These are phyloP conservation scores for Erysiphe pisi DNA, from an alignment of 2,329 filamentous ascomycete genomes.

Conservation along the genomic window DNA sequence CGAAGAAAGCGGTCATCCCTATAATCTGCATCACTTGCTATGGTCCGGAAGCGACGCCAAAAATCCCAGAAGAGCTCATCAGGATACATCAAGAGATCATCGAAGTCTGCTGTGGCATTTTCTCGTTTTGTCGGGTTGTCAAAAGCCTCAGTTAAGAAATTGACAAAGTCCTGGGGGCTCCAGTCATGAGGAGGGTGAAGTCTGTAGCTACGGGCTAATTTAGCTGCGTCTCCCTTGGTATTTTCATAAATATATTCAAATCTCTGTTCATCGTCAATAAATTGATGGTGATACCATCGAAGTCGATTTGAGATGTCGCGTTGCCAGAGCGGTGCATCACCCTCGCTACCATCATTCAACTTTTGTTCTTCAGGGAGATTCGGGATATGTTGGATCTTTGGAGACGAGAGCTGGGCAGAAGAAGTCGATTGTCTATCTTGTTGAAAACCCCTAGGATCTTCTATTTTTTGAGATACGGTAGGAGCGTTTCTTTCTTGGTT, in stretches of 20 bases:
- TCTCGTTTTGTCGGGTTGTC: background rate
- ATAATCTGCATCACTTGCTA: background rate
- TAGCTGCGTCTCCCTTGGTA: background rate
- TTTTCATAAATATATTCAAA: constrained; percentile 1
- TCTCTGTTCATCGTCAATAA: too few species aligned
- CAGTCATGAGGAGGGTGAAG: background rate
- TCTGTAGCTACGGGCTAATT: background rate
- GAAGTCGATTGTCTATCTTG: too few species aligned
- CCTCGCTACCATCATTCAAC: too few species aligned
- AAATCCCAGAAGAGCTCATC: background rate
- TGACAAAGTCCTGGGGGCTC: background rate
- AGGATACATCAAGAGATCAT: background rate
- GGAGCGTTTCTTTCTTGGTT: too few species aligned
- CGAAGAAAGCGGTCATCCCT: background rate
- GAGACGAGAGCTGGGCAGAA: too few species aligned
- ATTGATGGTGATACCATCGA: too few species aligned
- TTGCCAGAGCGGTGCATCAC: too few species aligned
- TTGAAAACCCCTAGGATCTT: background rate
- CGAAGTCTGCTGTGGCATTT: background rate
- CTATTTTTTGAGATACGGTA: too few species aligned
- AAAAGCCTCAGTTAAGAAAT: too few species aligned
- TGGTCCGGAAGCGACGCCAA: background rate
- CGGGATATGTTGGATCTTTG: too few species aligned
- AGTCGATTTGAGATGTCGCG: too few species aligned
- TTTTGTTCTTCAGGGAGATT: too few species aligned